Conservation (phyloP, 805 yeast genomes). For the Starmera pachycereana region DNA sequence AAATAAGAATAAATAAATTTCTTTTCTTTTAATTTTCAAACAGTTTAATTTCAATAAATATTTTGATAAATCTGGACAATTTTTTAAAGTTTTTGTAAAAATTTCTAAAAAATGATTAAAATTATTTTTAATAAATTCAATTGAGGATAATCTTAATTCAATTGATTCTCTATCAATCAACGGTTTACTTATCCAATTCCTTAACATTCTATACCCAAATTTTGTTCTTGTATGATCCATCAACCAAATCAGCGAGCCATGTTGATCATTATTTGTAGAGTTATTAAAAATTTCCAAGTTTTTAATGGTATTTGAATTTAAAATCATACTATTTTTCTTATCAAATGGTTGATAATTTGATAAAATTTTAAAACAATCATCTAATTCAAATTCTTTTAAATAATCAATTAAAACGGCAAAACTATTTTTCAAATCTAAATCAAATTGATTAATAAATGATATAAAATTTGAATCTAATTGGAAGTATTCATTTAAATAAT, state of each 20-base stretch:
- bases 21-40: slow-evolving; percentile 46
- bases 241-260: slow-evolving; percentile 73
- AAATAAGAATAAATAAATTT: slow-evolving; percentile 43
- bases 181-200: slow-evolving; percentile 71
- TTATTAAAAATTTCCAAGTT: slow-evolving; percentile 71
- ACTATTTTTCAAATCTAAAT: slow-evolving; percentile 23
- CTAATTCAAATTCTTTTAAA: slow-evolving; percentile 53
- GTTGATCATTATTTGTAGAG: slow-evolving; percentile 39
- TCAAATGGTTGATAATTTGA: slow-evolving; percentile 45
- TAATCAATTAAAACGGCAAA: slow-evolving; percentile 40
- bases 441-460: slow-evolving; percentile 20
- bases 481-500: slow-evolving; percentile 7
- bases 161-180: slow-evolving; percentile 44
- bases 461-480: slow-evolving; percentile 10
- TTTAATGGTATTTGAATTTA: slow-evolving; percentile 55
- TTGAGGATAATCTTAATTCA: slow-evolving; percentile 52
- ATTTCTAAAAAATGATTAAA: slow-evolving; percentile 29
- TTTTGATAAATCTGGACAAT: slow-evolving; percentile 47
- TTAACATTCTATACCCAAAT: slow-evolving; percentile 60
- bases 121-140: slow-evolving; percentile 33
- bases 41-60: slow-evolving; percentile 50
- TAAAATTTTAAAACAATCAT: slow-evolving; percentile 40
- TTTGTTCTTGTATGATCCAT: slow-evolving; percentile 72
- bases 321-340: slow-evolving; percentile 35
- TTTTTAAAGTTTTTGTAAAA: slow-evolving; percentile 22